Evolutionary conservation across 1,284 basidiomycete genomes (phyloP), one percentile per base, ranked within the genome.

Genomic region (Cutaneotrichosporon curvatum): DNA sequence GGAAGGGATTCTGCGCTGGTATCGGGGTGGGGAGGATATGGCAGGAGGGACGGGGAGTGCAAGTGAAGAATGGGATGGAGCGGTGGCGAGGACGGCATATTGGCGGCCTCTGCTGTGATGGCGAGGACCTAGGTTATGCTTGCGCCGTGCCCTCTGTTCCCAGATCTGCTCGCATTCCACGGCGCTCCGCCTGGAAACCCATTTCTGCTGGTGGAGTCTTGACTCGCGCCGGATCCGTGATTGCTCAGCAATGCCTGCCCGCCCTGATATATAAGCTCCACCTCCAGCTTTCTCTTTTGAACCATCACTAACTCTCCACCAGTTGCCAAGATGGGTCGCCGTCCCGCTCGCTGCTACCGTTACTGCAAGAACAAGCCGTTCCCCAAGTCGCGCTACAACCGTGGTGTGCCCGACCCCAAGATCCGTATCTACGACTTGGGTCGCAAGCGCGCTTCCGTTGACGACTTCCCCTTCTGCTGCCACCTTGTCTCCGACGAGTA

Each of bases 401-500:
- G 94, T 80, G 92, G 91, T 89, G 90, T 94, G 41, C 89, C 90
- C 62, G 90, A 92, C 72, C 74, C 89, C 60, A 94, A 94, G 86
- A 91, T 92, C 72, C 81, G 86, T 61, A 91, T 91, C 62, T 94
- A 85, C 75, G 91, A 96, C 75, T 78, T 96, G 45, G 91, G 91
- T 51, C 86, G 90, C 63, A 96, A 96, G 78, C 86, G 83, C 74
- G 92, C 92, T 52, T 83, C 83, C 49, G 88, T 92, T 63, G 91
- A 97, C 73, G 94, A 97, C 72, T 97, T 97, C 81, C 90, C 91
- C 56, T 92, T 84, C 82, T 92, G 88, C 75, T 84, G 81, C 72
- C 91, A 95, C 75, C 80, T 97, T 53, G 94, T 97, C 56, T 97
- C 91, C 49, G 91, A 97, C 69, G 94, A 97, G 76, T 95, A 96